Evolutionary conservation across 352 stramenopile species (phyloP).

Genomic region (Globisporangium acanthophoron): DNA sequence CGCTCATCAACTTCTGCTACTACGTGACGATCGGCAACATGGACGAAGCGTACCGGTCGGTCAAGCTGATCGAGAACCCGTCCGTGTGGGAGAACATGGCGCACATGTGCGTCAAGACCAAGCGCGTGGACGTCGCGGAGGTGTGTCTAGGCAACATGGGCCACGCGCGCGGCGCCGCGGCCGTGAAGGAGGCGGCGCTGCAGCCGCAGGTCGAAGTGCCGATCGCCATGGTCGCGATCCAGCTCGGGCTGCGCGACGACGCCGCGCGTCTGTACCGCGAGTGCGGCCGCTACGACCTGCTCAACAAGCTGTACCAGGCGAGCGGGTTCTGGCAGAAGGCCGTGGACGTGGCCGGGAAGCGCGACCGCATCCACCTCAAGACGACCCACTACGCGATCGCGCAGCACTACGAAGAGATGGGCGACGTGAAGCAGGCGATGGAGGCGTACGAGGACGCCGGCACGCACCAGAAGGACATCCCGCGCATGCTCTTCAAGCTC

Average conservation of each 20-base stretch:
- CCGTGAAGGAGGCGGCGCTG: constrained; percentile 73
- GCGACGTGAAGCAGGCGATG: constrained; percentile 87
- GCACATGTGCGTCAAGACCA: constrained; percentile 95
- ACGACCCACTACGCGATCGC: constrained; percentile 88
- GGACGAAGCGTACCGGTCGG: constrained; percentile 92
- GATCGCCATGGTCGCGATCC: constrained; percentile 91
- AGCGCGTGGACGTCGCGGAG: constrained; percentile 91
- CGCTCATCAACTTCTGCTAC: constrained; percentile 94
- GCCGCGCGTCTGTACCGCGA: constrained; percentile 89
- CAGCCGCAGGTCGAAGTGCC: constrained; percentile 72
- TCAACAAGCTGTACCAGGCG: constrained; percentile 91
- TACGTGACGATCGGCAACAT: constrained; percentile 94
- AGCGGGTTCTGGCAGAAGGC: constrained; percentile 90
- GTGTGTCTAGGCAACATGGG: constrained; percentile 95
- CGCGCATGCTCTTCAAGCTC: constrained; percentile 90
- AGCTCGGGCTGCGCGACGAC: constrained; percentile 90
- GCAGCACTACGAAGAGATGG: constrained; percentile 87
- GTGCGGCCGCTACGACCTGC: constrained; percentile 87
- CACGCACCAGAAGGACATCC: constrained; percentile 88
- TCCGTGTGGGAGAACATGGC: constrained; percentile 96
- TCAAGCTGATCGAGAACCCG: constrained; percentile 91
- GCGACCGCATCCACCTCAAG: constrained; percentile 91
- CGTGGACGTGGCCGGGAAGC: constrained; percentile 79
- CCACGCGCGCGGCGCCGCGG: constrained; percentile 84
- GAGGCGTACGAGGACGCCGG: constrained; percentile 89